These are phyloP conservation scores for Pseudonitzschia multistriata DNA, from an alignment of 108 stramenopile species.

Conservation along the genomic window DNA sequence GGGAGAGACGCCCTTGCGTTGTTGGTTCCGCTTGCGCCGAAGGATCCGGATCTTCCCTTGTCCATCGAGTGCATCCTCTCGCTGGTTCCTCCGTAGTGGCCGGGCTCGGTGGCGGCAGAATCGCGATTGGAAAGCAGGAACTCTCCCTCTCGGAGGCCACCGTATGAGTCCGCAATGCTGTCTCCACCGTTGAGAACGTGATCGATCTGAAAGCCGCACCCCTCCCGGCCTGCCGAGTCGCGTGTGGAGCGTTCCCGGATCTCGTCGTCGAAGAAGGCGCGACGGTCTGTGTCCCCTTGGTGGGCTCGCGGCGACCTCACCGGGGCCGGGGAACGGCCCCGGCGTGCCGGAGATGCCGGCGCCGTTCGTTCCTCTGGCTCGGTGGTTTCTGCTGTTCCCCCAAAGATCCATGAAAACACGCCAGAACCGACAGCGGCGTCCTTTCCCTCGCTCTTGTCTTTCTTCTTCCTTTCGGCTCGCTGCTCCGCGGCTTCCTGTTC, in stretches of 20 bases:
- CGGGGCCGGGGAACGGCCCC: too few species aligned
- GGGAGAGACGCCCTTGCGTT: not conserved
- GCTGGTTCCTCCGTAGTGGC: not conserved
- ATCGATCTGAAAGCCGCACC: not conserved
- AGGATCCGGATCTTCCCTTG: constrained; percentile 2
- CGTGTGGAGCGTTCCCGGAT: not conserved
- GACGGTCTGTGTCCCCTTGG: too few species aligned
- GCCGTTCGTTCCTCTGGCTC: not conserved
- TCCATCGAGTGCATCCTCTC: not conserved
- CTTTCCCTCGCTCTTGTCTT: not conserved
- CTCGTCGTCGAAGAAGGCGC: not conserved
- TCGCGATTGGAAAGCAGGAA: not conserved
- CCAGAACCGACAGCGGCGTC: not conserved
- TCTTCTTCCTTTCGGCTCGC: not conserved
- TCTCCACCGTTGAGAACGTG: constrained; percentile 2
- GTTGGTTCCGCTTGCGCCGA: not conserved
- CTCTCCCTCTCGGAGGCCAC: constrained; percentile 11
- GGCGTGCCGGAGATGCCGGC: too few species aligned
- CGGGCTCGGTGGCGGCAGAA: not conserved
- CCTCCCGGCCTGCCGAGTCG: not conserved
- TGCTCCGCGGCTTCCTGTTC: not conserved
- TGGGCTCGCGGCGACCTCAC: too few species aligned
- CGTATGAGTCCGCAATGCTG: constrained; percentile 14
- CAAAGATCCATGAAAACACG: constrained; percentile 8
- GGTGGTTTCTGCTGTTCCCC: not conserved